A percentile compares a stretch with the other conserved stretches of the same genome.
Conservation (phyloP, 345 rosid species). For the Lepidium aucheri region DNA sequence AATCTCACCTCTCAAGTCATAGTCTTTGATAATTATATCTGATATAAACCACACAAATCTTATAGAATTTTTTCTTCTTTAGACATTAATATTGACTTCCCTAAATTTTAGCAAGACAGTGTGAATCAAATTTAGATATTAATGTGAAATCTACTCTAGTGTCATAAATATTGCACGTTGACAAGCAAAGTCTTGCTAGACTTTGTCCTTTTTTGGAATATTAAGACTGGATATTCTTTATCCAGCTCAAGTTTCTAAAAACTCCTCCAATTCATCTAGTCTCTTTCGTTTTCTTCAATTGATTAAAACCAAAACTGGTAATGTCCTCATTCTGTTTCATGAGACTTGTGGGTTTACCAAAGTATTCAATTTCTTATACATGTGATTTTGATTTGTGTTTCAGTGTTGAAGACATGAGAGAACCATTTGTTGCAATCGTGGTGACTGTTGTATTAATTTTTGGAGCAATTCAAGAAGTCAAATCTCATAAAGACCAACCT, state of each 20-base stretch:
- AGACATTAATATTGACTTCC: not conserved
- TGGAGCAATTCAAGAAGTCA: conserved; percentile 34
- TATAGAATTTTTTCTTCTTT: not conserved
- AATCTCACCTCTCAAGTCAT: too few species aligned
- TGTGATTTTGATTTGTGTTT: not conserved
- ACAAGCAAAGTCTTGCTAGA: not conserved
- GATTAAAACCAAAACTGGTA: not conserved
- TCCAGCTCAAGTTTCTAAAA: not conserved
- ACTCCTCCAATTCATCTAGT: not conserved
- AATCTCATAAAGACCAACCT: conserved; percentile 48
- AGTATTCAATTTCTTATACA: not conserved
- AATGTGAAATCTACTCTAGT: not conserved
- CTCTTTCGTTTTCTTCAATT: not conserved
- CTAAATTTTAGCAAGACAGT: not conserved
- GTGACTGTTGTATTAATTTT: conserved; percentile 25
- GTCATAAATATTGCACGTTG: not conserved
- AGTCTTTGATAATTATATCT: too few species aligned
- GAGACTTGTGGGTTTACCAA: too few species aligned
- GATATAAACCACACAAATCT: not conserved
- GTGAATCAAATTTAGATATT: not conserved
- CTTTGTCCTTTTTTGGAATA: not conserved
- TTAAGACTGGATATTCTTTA: conserved; percentile 13
- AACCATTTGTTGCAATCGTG: conserved; percentile 10
- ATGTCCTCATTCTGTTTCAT: not conserved
- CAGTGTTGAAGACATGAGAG: conserved; percentile 19